A percentile compares a stretch with the other conserved stretches of the same genome.
Evolutionary conservation across 129 eudicot genomes (phyloP).

Genomic region (Flaveria sonorensis): DNA sequence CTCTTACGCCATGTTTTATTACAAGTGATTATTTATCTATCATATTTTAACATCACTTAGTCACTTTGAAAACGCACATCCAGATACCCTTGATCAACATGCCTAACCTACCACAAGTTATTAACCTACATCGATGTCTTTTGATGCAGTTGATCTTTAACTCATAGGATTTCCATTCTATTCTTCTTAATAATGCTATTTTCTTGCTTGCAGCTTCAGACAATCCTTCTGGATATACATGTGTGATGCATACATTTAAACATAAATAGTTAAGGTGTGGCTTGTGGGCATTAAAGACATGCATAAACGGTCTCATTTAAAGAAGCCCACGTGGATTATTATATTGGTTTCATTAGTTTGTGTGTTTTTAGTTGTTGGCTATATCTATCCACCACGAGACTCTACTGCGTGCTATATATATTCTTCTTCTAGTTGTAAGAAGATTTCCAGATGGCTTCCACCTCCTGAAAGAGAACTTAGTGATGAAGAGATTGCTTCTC

Average conservation of each 20-base stretch:
- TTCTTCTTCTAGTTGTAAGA: slow-evolving; percentile 78
- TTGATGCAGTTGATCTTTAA: background rate
- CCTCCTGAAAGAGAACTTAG: slow-evolving; percentile 75
- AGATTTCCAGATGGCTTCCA: slow-evolving; percentile 81
- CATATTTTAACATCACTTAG: background rate
- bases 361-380: slow-evolving; percentile 73
- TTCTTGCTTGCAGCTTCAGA: slow-evolving; percentile 29
- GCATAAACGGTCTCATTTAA: slow-evolving; percentile 65
- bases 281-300: slow-evolving; percentile 71
- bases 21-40: background rate
- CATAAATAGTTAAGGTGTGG: slow-evolving; percentile 55
- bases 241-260: slow-evolving; percentile 48
- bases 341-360: slow-evolving; percentile 69
- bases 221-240: slow-evolving; percentile 13
- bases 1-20: background rate
- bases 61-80: background rate
- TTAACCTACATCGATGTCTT: background rate
- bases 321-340: slow-evolving; percentile 92
- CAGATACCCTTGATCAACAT: background rate
- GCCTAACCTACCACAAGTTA: background rate
- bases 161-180: background rate
- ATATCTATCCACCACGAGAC: slow-evolving; percentile 75
- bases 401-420: slow-evolving; percentile 74
- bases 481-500: slow-evolving; percentile 88
- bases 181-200: background rate